Evolutionary conservation across 2,329 filamentous ascomycete species (phyloP), one percentile per base, ranked within the genome.

Genomic region (Leptographium procerum): DNA sequence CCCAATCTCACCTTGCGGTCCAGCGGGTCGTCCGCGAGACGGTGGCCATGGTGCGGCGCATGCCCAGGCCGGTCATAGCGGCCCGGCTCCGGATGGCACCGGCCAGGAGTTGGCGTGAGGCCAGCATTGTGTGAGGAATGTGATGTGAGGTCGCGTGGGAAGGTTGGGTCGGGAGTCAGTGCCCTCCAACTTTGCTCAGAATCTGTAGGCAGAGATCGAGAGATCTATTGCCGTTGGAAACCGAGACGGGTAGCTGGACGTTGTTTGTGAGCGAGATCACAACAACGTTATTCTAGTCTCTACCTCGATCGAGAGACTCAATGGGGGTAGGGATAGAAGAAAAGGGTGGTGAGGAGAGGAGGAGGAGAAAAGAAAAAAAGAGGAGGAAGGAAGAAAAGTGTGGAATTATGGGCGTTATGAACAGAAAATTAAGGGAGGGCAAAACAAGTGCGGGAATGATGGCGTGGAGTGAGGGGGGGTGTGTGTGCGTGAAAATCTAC

Each of bases 11-110:
- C 94, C 87, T 96, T 96, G 79, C 86, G 86, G 78, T 91, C 89
- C 66, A 99, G 86, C 68, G 90, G 84, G 71, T 85, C 85, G 76
- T 96, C 89, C 69, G n/a, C n/a, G 84, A 82, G 70, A 91, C 87
- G 67, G 91, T 95, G 64, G 92, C 92, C 80, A 96, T 85, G 73
- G 72, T 73, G 67, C 85, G 80, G 67, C 85, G 82, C 69, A 85
- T 72, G 71, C 81, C 77, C 69, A 85, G 74, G 80, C 84, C 75
- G 73, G 76, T 75, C 68, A 76, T 71, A 62, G 77, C 68, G 71
- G 76, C 77, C 69, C 84, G 80, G 75, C 77, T 76, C 76, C 81
- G 83, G 78, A 82, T 80, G 67, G 81, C 71, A 68, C 71, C 73
- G 78, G 83, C 83, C 78, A 86, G 77, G 74, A 86, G 76, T 78